Conservation (phyloP, 202 grass and related monocot species). For the Carex arenaria region DNA sequence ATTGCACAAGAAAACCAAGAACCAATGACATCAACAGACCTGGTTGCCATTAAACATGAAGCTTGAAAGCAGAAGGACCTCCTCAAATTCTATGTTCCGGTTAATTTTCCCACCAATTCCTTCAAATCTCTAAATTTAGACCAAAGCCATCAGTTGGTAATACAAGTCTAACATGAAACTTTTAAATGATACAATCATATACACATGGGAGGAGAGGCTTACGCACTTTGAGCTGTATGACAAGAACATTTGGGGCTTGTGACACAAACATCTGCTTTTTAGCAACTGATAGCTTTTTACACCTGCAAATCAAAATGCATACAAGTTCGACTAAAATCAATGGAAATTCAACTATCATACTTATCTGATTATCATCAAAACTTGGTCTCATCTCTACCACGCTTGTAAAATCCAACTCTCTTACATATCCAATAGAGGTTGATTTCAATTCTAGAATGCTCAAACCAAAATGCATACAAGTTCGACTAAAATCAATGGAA, state of each 20-base stretch:
- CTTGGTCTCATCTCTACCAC: neutral
- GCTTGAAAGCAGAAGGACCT: slow-evolving; percentile 67
- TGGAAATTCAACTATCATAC: neutral
- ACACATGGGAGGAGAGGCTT: slow-evolving; percentile 6
- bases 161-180: slow-evolving; percentile 19
- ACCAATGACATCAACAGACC: slow-evolving; percentile 36
- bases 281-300: slow-evolving; percentile 85
- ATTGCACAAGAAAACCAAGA: neutral
- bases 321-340: neutral
- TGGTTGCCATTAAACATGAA: slow-evolving; percentile 76
- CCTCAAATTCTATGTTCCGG: slow-evolving; percentile 84
- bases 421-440: too few relatives aligned
- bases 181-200: slow-evolving; percentile 12
- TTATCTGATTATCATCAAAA: neutral
- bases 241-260: slow-evolving; percentile 89
- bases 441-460: too few relatives aligned
- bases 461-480: neutral
- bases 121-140: slow-evolving; percentile 78
- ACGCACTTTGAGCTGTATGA: slow-evolving; percentile 91
- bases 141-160: slow-evolving; percentile 20
- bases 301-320: slow-evolving; percentile 40
- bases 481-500: neutral
- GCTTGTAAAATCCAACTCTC: neutral
- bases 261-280: slow-evolving; percentile 92
- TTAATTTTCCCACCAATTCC: slow-evolving; percentile 96